Evolutionary conservation across 768 basidiomycete genomes (phyloP).

Genomic region (Tremella mesenterica): DNA sequence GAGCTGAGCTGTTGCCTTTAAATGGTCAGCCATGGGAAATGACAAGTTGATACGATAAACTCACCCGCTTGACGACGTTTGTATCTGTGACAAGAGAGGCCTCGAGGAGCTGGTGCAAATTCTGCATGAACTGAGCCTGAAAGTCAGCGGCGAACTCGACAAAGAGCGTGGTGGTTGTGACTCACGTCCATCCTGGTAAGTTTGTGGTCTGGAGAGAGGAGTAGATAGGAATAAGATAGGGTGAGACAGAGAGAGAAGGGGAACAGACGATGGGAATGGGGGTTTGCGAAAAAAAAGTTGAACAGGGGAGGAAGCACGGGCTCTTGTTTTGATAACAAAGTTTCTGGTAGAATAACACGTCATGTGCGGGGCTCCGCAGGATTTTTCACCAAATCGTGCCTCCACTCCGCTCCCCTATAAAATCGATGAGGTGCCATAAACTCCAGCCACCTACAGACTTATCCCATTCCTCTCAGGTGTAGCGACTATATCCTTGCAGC

Average conservation of each 20-base stretch:
- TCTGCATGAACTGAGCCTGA: slow-evolving; percentile 59
- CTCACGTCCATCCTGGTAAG: background rate
- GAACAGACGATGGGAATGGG: background rate
- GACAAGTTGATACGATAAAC: slow-evolving; percentile 38
- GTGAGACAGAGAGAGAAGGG: background rate
- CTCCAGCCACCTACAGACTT: no score
- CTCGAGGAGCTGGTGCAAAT: slow-evolving; percentile 72
- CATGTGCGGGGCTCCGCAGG: no score
- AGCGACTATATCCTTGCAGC: no score
- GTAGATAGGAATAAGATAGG: background rate
- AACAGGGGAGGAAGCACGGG: no score
- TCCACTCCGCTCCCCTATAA: no score
- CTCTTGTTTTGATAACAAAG: no score
- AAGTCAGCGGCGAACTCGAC: background rate
- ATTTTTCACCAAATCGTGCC: no score
- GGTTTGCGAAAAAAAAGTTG: background rate
- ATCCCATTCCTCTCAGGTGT: no score
- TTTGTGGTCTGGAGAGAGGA: background rate
- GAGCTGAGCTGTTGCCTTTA: slow-evolving; percentile 77
- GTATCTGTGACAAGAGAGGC: slow-evolving; percentile 85
- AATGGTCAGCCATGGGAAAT: slow-evolving; percentile 6
- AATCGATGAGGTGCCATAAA: no score
- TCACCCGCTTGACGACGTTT: slow-evolving; percentile 73
- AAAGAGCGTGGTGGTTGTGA: background rate
- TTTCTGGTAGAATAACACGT: no score